A percentile compares a stretch with the other conserved stretches of the same genome.
These are phyloP conservation scores for Penicillium digitatum DNA, from an alignment of 2,329 filamentous ascomycete genomes.

Conservation along the genomic window DNA sequence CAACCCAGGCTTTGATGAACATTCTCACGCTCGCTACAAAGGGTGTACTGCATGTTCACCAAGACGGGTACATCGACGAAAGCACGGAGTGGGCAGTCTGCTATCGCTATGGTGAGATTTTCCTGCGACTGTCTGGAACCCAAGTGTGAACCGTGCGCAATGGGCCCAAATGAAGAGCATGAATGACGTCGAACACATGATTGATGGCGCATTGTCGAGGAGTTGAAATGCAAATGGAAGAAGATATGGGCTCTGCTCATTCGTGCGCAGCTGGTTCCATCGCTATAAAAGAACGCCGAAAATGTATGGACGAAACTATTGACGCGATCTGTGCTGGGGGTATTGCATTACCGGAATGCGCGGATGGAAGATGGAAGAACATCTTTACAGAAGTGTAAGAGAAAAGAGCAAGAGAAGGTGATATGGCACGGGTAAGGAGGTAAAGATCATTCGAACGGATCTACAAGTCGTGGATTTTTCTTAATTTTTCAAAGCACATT, in stretches of 20 bases:
- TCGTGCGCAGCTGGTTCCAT: not conserved
- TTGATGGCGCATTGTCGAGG: not conserved
- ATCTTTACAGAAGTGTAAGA: not conserved
- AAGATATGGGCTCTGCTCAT: not conserved
- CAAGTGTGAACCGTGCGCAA: not conserved
- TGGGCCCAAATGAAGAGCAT: not conserved
- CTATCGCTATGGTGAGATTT: constrained; percentile 32
- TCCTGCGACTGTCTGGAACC: constrained; percentile 19
- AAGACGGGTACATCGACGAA: constrained; percentile 47
- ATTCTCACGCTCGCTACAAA: constrained; percentile 67
- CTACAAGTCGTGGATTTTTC: not conserved
- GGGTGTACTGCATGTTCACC: constrained; percentile 58
- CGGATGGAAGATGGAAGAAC: not conserved
- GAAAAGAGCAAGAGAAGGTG: not conserved
- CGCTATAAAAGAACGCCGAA: not conserved
- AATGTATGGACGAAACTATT: not conserved
- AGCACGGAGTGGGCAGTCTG: constrained; percentile 18
- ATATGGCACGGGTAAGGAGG: not conserved
- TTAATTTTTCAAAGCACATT: not conserved
- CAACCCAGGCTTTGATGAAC: constrained; percentile 72
- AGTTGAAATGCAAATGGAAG: not conserved
- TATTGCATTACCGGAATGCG: not conserved
- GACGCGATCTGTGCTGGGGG: not conserved
- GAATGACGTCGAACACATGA: not conserved
- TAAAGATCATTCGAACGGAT: not conserved